Percentiles rank a stretch among this genome's conserved stretches.
Evolutionary conservation across 2,329 filamentous ascomycete species (phyloP).

Genomic region (Paraconiothyrium sp.): DNA sequence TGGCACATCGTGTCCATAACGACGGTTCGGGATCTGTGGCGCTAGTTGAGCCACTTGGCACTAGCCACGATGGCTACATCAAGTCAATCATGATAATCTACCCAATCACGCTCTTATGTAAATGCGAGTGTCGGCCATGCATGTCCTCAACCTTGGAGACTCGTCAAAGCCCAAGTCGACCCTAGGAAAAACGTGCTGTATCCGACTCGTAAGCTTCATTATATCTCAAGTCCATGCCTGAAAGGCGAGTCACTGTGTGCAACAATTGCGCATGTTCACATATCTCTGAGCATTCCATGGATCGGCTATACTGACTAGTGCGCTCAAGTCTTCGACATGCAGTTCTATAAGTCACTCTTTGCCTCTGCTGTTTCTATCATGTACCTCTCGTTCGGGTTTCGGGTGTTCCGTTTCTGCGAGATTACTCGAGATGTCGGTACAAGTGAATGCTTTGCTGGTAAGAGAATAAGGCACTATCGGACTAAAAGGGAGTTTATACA

Average conservation of each 20-base stretch:
- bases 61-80: constrained; percentile 6
- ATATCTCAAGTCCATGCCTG: background rate
- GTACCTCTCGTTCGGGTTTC: background rate
- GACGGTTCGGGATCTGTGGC: constrained; percentile 31
- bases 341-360: background rate
- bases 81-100: no score
- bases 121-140: background rate
- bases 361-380: background rate
- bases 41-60: constrained; percentile 11
- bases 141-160: background rate
- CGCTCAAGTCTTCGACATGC: background rate
- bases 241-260: no score
- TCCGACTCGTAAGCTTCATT: background rate
- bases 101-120: background rate
- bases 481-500: no score
- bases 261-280: no score
- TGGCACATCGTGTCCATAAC: constrained; percentile 50
- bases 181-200: background rate
- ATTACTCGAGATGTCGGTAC: constrained; percentile 28
- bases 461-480: background rate
- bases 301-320: no score
- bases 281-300: no score
- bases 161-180: background rate
- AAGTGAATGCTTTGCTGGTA: background rate
- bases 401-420: constrained; percentile 44